Evolutionary conservation across 805 yeast genomes (phyloP), one percentile per base, ranked within the genome.

Genomic region (Saturnispora quitensis): DNA sequence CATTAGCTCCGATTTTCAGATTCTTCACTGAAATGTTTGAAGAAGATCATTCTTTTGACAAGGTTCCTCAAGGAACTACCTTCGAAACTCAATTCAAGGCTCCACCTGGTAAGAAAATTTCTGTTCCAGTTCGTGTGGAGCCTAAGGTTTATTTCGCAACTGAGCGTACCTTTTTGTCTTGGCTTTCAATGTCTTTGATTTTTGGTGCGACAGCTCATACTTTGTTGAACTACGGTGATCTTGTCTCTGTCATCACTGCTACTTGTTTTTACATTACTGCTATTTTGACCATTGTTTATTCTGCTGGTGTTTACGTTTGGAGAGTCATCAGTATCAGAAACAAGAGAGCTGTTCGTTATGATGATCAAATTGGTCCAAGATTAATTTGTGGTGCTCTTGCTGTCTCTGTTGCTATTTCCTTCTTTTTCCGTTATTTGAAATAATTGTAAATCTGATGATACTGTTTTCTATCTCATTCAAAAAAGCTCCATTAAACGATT

Each of bases 121-220:
- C 89, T 62, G 93, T 93, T 8, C 99, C 98, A 2, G 95, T 93
- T 38, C 80, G 99, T 62, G 90, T 93, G 36, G 99, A 93, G 69
- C 99, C 99, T 53, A 93, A 93, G 71, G 99, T 93, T n/a, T 93
- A 93, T 67, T 93, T 93, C 69, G 99, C 99, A 6, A 89, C 95
- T 24, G 99, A 93, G 68, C 81, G 99, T 71, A 93, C 99, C 0
- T 91, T 83, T 63, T 74, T 93, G 56, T 80, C 95, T 40, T 93
- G 99, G 99, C 71, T 91, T 51, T 90, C 96, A 40, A 88, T 93
- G 59, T 87, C 93, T 8, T 80, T 93, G 74, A 73, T 91, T 43
- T 74, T 93, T 52, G 89, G 93, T 43, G 95, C 91, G 46, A 86
- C 96, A 40, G 95, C 97, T 1, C 86, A 89, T 8, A 78, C 96